Base-by-base conservation (phyloP, 805 yeast genomes). In the Zygoascus bituminiphila region DNA sequence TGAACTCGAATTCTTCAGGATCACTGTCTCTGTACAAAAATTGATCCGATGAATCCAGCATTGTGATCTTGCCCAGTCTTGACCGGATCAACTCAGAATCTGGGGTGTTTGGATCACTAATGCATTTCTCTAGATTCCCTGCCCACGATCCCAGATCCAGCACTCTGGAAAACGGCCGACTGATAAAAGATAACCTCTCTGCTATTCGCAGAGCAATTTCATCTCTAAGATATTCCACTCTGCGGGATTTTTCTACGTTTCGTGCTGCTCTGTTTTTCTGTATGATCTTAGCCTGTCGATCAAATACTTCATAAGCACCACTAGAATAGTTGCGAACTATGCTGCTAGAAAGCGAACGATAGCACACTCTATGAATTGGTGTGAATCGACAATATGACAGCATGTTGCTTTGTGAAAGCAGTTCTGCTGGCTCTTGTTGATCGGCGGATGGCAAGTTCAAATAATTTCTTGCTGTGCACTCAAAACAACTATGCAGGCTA, bases 131-230 rank as follows among this genome's bases (percentile, higher is more conserved):
- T 12, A 82, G 67, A 60, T 78, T 80, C 0, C 95, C 95, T 47
- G 81, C 72, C 42, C 84, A 79, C 9, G 82, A 73, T 2, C 95
- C 95, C 49, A 84, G 74, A 60, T 87, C 94, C 50, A 86, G 65
- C 31, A 82, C 74, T 19, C 70, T 68, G 17, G 74, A 68, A 56
- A 85, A 81, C 20, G 75, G 74, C 44, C 88, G 70, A 42, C 83
- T 79, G 44, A 87, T 75, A 62, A 84, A 82, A 2, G 88, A 80
- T 46, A 87, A 64, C 54, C 95, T 71, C 53, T 86, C 94, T 22
- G 85, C 77, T 8, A 88, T 80, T 46, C 85, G 75, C 21, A 71
- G 59, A 0, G 93, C 88, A 6, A 84, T 78, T 60, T 85, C 93
- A 57, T 82, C 81, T 38, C 88, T 71, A 22, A 87, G 65, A 57